These are phyloP conservation scores for Acacia crassicarpa DNA, from an alignment of 306 rosid species.

Conservation along the genomic window DNA sequence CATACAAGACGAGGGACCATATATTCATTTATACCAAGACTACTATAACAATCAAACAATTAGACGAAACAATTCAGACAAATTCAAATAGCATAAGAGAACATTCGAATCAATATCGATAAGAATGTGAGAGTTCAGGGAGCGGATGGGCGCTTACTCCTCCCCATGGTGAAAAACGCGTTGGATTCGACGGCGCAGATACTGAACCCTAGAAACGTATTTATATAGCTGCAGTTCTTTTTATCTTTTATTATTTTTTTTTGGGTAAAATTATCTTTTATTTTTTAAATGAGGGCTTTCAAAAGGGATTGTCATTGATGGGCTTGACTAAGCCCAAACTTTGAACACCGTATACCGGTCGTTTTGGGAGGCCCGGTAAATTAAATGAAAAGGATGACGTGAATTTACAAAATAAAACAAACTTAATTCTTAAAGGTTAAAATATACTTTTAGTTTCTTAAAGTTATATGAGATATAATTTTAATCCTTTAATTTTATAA, in stretches of 20 bases:
- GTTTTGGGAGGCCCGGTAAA: too few species aligned
- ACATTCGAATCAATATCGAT: not conserved
- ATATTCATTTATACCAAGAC: not conserved
- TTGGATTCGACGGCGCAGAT: not conserved
- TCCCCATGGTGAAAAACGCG: conserved; percentile 44
- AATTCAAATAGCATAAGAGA: not conserved
- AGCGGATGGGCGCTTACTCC: conserved; percentile 40
- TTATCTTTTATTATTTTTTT: too few species aligned
- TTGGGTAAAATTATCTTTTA: too few species aligned
- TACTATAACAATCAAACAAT: not conserved
- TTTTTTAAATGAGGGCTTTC: not conserved
- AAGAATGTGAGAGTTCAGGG: too few species aligned
- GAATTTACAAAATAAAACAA: too few species aligned
- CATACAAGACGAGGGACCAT: not conserved
- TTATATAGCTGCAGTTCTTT: not conserved
- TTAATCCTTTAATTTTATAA: too few species aligned
- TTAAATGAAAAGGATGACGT: too few species aligned
- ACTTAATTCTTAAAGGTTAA: too few species aligned
- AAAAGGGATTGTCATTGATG: not conserved
- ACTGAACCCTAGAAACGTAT: not conserved
- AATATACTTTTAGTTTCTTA: too few species aligned
- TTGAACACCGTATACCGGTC: not conserved
- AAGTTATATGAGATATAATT: too few species aligned
- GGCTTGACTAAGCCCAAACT: not conserved
- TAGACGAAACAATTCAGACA: not conserved